Base-by-base conservation (phyloP, 1,284 basidiomycete genomes). In the Athelia sp. region DNA sequence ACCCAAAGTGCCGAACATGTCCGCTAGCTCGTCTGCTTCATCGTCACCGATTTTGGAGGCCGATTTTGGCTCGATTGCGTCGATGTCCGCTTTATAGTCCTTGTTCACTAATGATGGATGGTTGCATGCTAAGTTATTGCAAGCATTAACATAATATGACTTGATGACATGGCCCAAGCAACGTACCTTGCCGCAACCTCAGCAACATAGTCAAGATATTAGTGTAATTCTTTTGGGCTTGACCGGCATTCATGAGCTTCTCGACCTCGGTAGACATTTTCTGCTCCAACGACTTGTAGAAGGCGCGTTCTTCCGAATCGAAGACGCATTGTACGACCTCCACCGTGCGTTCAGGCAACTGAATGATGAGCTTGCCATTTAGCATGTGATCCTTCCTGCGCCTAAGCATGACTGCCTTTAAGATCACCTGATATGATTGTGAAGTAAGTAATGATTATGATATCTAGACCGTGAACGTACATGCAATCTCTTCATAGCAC, bases 321-420 rank as follows among this genome's bases (percentile, higher is more conserved):
- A 92, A 92, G 2, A 68, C 64, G 66, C 90, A 93, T 1, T 82
- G 74, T 1, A 97, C 73, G 31, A 94, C 70, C 13, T 89, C 70
- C 23, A 99, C 75, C 1, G 67, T 78, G 4, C 93, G 81, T 22
- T 75, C 76, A 0, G 96, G 97, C 1, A 99, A 78, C 26, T 87
- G 78, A 38, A 99, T 75, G n/a, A 99, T 75, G 0, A 82, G 81
- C 57, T 93, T 90, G 14, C 96, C 96, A 56, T 96, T 90, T 52
- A 93, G 66, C 0, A 75, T 70, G 35, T 92, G 84, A 36, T 87
- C 83, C 68, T 99, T 99, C 3, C 81, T 87, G 1, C 96, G 82
- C 4, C 96, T 80, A 17, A 98, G 80, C 93, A 99, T 97, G 58
- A 96, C 76, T 2, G 87, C 80, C 57, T 87, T 84, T 4, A 98